Conservation (phyloP, 2,329 filamentous ascomycete species). For the Talaromyces sp. region DNA sequence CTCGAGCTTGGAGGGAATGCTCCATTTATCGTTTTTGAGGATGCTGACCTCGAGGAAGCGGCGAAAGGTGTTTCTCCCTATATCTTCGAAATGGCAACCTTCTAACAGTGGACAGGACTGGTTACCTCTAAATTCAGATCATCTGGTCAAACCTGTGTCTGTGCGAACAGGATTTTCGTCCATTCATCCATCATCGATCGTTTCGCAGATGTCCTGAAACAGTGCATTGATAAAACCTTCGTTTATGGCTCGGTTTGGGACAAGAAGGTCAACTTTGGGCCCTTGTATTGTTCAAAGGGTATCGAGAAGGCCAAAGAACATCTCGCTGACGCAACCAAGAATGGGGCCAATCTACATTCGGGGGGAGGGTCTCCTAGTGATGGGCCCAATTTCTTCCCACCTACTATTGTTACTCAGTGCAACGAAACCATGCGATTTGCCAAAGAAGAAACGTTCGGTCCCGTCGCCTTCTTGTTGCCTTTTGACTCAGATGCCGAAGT, state of each 20-base stretch:
- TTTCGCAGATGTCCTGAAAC: conserved; percentile 52
- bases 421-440: conserved; percentile 54
- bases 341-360: conserved; percentile 59
- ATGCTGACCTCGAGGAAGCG: conserved; percentile 34
- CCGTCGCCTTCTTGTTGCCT: conserved; percentile 58
- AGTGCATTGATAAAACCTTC: conserved; percentile 49
- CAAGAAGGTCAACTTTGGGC: conserved; percentile 50
- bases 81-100: no score
- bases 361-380: conserved; percentile 49
- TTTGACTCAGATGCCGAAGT: conserved; percentile 64
- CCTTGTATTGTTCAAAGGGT: conserved; percentile 53
- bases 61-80: conserved; percentile 3
- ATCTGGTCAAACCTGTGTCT: conserved; percentile 41
- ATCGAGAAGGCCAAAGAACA: conserved; percentile 54
- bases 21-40: conserved; percentile 39
- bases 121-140: conserved; percentile 29
- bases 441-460: conserved; percentile 62
- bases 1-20: conserved; percentile 44
- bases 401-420: conserved; percentile 59
- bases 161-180: conserved; percentile 42
- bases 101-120: conserved; percentile 14
- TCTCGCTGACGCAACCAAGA: conserved; percentile 59
- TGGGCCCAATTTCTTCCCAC: conserved; percentile 63
- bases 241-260: conserved; percentile 51
- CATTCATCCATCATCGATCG: conserved; percentile 44